A percentile compares a stretch with the other conserved stretches of the same genome.
These are phyloP conservation scores for Knufia fluminis DNA, from an alignment of 2,329 filamentous ascomycete species.

Conservation along the genomic window DNA sequence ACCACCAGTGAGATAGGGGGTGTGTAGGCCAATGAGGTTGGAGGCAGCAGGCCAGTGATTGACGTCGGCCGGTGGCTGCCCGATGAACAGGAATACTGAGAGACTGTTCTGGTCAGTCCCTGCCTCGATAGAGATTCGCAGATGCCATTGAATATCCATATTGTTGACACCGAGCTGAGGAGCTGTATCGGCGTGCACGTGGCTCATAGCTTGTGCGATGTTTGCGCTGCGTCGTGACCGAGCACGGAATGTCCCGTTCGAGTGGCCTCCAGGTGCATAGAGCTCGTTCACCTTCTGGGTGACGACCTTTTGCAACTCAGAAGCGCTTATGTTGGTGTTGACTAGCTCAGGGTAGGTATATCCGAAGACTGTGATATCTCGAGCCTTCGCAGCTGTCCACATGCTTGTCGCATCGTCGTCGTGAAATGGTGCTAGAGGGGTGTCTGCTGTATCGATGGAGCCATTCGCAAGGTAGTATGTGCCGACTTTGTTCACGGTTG, in stretches of 20 bases:
- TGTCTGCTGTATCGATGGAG: constrained; percentile 16
- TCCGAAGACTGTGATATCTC: constrained; percentile 53
- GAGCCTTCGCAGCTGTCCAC: constrained; percentile 57
- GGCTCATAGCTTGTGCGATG: constrained; percentile 29
- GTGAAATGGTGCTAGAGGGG: constrained; percentile 54
- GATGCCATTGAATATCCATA: constrained; percentile 49
- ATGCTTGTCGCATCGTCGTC: constrained; percentile 44
- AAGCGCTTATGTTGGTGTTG: constrained; percentile 32
- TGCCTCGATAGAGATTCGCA: constrained; percentile 50
- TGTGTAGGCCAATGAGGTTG: constrained; percentile 55
- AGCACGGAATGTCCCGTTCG: neutral
- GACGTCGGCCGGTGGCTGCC: constrained; percentile 39
- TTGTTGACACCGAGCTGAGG: constrained; percentile 24
- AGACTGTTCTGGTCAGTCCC: constrained; percentile 53
- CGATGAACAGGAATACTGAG: constrained; percentile 60
- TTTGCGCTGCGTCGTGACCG: constrained; percentile 13
- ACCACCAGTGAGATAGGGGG: constrained; percentile 36
- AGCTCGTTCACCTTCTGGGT: constrained; percentile 49
- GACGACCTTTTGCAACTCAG: constrained; percentile 31
- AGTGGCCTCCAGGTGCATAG: constrained; percentile 40
- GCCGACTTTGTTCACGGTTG: constrained; percentile 42
- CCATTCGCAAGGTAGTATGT: constrained; percentile 40
- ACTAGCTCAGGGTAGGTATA: constrained; percentile 66
- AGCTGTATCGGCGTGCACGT: constrained; percentile 16
- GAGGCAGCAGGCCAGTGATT: constrained; percentile 43